Base-by-base conservation (phyloP, 1,139 yeast species). In the Yamadazyma atlantica region DNA sequence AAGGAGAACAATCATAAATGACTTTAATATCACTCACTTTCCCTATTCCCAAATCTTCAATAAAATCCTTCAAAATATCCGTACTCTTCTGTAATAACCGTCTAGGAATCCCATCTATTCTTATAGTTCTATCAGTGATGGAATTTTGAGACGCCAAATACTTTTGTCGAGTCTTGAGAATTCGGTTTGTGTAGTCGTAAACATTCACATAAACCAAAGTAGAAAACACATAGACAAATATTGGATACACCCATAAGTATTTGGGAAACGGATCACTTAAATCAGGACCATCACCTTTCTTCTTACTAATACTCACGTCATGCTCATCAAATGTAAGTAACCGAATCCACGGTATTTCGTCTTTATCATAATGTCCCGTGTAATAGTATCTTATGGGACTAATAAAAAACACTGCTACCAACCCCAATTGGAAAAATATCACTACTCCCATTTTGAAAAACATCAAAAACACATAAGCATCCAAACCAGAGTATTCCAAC, bases 91-190 rank as follows among this genome's bases (percentile, higher is more conserved):
- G 72, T 38, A 69, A 50, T 42, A 78, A 54, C 33, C 61, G 56
- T 34, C 59, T 63, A 1, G 85, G 85, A n/a, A 92, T 87, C 0
- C 97, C 97, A 32, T 94, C 85, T 18, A 92, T 61, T 42, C 94
- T 69, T 38, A 92, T 85, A 0, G 98, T 92, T 53, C 97, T 71
- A 66, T 92, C 98, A 0, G 97, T 89, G 38, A 92, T 78, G 5
- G 96, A 84, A 57, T 86, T 85, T 57, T 90, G 97, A 36, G 81
- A 77, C 0, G 97, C 97, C 48, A 92, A 66, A 55, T 86, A 86
- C 46, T 73, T 70, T 57, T 92, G 98, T 41, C 98, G 74, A 15
- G 85, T 82, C 41, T 73, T 69, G 21, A 90, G 83, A 29, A 92
- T 88, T 41, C 74, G 68, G 43, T 74, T 72, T 0, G 97, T 87